Conservation (phyloP, 2,329 filamentous ascomycete genomes). For the Fonsecaea nubica region DNA sequence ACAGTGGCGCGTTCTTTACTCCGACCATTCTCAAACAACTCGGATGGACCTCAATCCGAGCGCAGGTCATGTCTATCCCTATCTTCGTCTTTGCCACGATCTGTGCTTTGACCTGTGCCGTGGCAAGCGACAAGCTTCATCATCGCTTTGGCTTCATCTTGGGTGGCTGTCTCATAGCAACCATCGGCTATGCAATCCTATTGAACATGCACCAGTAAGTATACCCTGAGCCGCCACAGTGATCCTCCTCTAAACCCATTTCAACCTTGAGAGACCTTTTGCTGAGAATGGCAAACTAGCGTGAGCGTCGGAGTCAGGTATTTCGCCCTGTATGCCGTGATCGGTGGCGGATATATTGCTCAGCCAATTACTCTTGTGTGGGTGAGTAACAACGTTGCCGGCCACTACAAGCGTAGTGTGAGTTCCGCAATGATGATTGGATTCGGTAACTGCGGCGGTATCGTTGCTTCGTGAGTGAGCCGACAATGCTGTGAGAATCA, state of each 20-base stretch:
- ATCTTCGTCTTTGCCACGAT: constrained; percentile 45
- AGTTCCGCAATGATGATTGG: constrained; percentile 43
- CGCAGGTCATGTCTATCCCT: constrained; percentile 48
- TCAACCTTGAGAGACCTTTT: not conserved
- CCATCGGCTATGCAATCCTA: constrained; percentile 47
- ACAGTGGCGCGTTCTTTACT: constrained; percentile 46
- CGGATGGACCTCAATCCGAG: constrained; percentile 43
- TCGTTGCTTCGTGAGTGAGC: constrained; percentile 43
- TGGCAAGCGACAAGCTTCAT: constrained; percentile 43
- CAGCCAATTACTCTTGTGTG: constrained; percentile 43
- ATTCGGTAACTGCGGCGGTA: constrained; percentile 45
- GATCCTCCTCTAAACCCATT: not conserved
- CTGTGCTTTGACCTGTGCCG: constrained; percentile 42
- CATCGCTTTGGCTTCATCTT: constrained; percentile 49
- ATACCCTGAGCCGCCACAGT: not conserved
- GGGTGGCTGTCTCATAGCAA: constrained; percentile 44
- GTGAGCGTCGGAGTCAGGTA: constrained; percentile 42
- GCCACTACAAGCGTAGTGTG: constrained; percentile 44
- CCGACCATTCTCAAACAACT: constrained; percentile 47
- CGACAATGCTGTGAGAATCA: too few relatives aligned
- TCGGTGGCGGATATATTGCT: constrained; percentile 45
- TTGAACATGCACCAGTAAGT: constrained; percentile 41
- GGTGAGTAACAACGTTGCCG: constrained; percentile 44
- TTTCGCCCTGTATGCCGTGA: constrained; percentile 41
- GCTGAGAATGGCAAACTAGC: not conserved